Evolutionary conservation across 2,329 filamentous ascomycete species (phyloP), one percentile per base, ranked within the genome.

Genomic region (Fusarium multiceps): DNA sequence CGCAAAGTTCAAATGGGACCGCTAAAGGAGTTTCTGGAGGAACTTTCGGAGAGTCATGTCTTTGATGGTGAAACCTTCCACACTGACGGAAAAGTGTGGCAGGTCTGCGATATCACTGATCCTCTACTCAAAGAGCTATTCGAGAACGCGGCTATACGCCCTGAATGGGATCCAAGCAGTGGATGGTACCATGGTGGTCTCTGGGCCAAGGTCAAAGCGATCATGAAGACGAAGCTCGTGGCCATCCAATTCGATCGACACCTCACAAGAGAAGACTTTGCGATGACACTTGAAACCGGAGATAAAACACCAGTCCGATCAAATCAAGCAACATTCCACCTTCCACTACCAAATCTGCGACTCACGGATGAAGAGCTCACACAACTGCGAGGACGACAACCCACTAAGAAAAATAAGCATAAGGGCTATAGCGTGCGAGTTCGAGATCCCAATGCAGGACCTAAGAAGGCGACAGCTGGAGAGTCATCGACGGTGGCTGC

Each of bases 21-120:
- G 28, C 75, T 81, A 9, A 82, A 80, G 21, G 79, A 78, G 59
- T 78, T 80, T 34, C 70, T 78, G 12, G 81, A 81, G 46, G 80
- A 81, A 25, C 77, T 81, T 34, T 80, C 79, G 21, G 78, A 82
- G 30, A 90, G 85, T 55, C 94, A 98, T 78, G 83, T 95, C 3
- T 98, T 98, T 79, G 93, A 97, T 66, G 95, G 95, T 48, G 84
- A 89, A 63, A 87, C 86, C 4, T 88, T 95, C 57, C 88, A 89
- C 18, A 87, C 88, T 2, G 94, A 97, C 75, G 94, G 94, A 41
- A 96, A 96, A 75, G 90, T 96, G 51, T 99, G 94, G 92, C 96
- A 98, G 83, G 87, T 97, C 27, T 97, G 94, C 81, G 96, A 99
- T 78, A 91, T 98, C 57, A 91, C 89, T 0, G 95, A 98, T 74